A percentile compares a stretch with the other conserved stretches of the same genome.
Conservation (phyloP, 768 basidiomycete species). For the Agaricus subrufescens region DNA sequence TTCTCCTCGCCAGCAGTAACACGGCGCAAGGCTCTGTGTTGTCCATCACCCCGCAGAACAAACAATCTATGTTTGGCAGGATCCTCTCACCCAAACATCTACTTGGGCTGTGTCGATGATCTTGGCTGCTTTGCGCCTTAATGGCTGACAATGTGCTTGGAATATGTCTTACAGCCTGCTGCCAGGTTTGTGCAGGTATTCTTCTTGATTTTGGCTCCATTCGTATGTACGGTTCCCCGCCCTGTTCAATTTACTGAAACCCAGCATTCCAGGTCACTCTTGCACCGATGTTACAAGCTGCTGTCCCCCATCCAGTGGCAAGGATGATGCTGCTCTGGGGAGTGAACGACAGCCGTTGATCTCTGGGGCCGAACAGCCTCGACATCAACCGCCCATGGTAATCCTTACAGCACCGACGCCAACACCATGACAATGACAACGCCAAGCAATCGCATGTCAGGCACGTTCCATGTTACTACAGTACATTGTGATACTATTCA, state of each 20-base stretch:
- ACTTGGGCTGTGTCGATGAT: not conserved
- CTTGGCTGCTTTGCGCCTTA: no score
- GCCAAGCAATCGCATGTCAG: not conserved
- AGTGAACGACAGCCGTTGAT: constrained; percentile 26
- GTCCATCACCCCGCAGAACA: not conserved
- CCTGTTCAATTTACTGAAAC: not conserved
- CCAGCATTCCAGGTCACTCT: constrained; percentile 23
- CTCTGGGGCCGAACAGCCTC: constrained; percentile 14
- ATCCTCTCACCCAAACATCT: not conserved
- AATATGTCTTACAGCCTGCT: constrained; percentile 24
- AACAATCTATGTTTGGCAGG: not conserved
- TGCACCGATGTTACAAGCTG: constrained; percentile 28
- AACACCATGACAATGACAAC: constrained; percentile 1
- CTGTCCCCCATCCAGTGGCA: constrained; percentile 14
- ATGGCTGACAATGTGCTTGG: constrained; percentile 27
- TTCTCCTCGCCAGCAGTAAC: not conserved
- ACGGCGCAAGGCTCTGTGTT: not conserved
- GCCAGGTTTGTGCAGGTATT: constrained; percentile 31
- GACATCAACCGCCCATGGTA: constrained; percentile 13
- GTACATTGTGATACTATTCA: no score
- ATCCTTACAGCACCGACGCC: not conserved
- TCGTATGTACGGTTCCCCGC: constrained; percentile 20
- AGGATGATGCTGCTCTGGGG: constrained; percentile 4
- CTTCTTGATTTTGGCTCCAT: constrained; percentile 34
- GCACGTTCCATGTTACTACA: not conserved